Percentiles rank a stretch among this genome's conserved stretches.
Conservation (phyloP, 805 yeast species). For the Yarrowia hollandica region DNA sequence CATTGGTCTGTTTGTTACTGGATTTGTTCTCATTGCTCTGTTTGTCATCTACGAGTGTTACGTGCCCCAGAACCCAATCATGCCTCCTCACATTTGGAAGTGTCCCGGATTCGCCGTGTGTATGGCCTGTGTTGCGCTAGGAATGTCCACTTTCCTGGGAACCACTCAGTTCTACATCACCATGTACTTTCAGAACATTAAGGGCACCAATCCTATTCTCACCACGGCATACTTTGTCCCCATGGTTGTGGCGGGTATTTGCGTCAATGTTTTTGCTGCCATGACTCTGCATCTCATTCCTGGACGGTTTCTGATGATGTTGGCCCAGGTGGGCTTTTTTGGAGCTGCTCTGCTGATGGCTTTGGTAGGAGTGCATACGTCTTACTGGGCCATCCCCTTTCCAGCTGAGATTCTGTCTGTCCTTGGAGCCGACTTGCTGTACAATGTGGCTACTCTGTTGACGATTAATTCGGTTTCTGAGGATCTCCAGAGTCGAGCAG, state of each 20-base stretch:
- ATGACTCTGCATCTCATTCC: slow-evolving; percentile 49
- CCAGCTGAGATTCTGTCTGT: slow-evolving; percentile 47
- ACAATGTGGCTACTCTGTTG: slow-evolving; percentile 49
- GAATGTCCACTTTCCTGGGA: slow-evolving; percentile 50
- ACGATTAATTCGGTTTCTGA: slow-evolving; percentile 46
- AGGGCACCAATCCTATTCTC: slow-evolving; percentile 44
- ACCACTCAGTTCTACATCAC: slow-evolving; percentile 45
- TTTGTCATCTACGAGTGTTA: slow-evolving; percentile 46
- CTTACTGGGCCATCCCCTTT: slow-evolving; percentile 51
- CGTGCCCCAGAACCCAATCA: slow-evolving; percentile 47
- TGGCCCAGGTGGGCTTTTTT: slow-evolving; percentile 44
- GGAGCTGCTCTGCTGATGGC: slow-evolving; percentile 48
- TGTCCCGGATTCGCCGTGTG: slow-evolving; percentile 45
- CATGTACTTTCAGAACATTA: slow-evolving; percentile 48
- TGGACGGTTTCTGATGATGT: slow-evolving; percentile 44
- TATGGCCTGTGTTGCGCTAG: slow-evolving; percentile 44
- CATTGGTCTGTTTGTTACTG: slow-evolving; percentile 46
- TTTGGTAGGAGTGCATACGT: slow-evolving; percentile 42
- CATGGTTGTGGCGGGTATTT: slow-evolving; percentile 47
- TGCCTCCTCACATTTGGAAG: slow-evolving; percentile 50
- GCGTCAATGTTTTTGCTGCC: slow-evolving; percentile 50
- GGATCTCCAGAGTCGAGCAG: slow-evolving; percentile 48
- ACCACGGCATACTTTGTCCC: slow-evolving; percentile 50
- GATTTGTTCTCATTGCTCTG: slow-evolving; percentile 41
- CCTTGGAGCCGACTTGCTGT: slow-evolving; percentile 51